Percentiles rank a stretch among this genome's conserved stretches.
phyloP scores from a whole-genome alignment of 1,139 yeast genomes.

The Debaryomyces fabryi region DNA sequence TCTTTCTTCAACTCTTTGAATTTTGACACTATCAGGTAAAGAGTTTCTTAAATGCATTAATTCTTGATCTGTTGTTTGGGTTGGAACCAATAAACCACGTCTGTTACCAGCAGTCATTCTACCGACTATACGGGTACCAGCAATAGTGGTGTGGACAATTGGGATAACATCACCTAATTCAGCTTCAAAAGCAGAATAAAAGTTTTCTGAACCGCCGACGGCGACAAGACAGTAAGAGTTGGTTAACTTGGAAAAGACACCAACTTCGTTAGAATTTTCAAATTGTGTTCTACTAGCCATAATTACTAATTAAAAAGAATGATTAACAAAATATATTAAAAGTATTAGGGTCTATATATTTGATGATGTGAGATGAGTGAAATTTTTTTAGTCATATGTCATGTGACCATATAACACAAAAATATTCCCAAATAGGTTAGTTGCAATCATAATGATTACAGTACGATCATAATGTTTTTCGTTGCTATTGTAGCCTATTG shows the following conservation, averaged over 20 bases:
- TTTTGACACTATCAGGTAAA: slow-evolving; percentile 93
- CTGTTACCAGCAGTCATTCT: slow-evolving; percentile 99
- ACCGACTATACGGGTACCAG: slow-evolving; percentile 97
- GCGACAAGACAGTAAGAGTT: slow-evolving; percentile 96
- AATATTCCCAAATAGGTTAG: background rate
- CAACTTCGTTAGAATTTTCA: slow-evolving; percentile 98
- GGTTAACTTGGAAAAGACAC: slow-evolving; percentile 95
- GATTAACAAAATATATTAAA: background rate
- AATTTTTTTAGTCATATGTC: slow-evolving; percentile 4
- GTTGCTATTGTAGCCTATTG: background rate
- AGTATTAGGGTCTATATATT: background rate
- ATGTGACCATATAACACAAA: slow-evolving; percentile 8
- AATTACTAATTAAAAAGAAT: slow-evolving; percentile 1
- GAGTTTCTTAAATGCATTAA: slow-evolving; percentile 96
- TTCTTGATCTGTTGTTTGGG: slow-evolving; percentile 99
- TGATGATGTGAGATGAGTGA: slow-evolving; percentile 7
- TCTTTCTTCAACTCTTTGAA: slow-evolving; percentile 98
- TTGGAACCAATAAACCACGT: slow-evolving; percentile 94
- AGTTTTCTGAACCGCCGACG: slow-evolving; percentile 97
- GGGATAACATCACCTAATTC: slow-evolving; percentile 97
- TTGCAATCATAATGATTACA: slow-evolving; percentile 2
- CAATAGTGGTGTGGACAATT: slow-evolving; percentile 94
- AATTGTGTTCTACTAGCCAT: slow-evolving; percentile 66
- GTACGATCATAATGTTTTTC: background rate
- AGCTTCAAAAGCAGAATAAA: slow-evolving; percentile 96